These are phyloP conservation scores for Ceratocystis cubensis DNA, from an alignment of 2,329 filamentous ascomycete genomes.

Conservation along the genomic window DNA sequence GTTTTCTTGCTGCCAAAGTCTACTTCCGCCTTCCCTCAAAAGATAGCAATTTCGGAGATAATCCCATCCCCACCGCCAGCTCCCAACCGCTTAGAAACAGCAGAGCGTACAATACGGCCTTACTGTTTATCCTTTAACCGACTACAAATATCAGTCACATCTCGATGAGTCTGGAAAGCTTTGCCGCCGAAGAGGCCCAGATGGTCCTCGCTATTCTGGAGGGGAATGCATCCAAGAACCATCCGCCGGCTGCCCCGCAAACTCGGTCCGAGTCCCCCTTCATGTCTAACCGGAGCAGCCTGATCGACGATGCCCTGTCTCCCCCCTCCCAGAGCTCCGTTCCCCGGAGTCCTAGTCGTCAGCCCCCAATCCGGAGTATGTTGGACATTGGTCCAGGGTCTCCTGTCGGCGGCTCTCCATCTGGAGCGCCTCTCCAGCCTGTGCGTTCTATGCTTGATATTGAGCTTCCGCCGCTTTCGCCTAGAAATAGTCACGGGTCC, in stretches of 20 bases:
- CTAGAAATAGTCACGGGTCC: constrained; percentile 13
- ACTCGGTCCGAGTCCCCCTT: constrained; percentile 42
- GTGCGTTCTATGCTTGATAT: constrained; percentile 43
- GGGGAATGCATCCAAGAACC: constrained; percentile 23
- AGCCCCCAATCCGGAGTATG: constrained; percentile 51
- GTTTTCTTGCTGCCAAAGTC: too few species aligned
- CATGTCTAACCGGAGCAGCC: constrained; percentile 55
- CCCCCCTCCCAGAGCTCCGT: constrained; percentile 20
- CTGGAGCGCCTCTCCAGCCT: constrained; percentile 34
- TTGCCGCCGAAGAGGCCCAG: constrained; percentile 62
- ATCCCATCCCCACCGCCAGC: too few species aligned
- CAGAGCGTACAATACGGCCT: not conserved
- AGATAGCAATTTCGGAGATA: too few species aligned
- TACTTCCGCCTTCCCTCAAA: too few species aligned
- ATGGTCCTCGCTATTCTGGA: constrained; percentile 61
- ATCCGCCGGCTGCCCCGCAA: constrained; percentile 31
- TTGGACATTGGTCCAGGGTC: constrained; percentile 41
- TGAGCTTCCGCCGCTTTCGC: constrained; percentile 25
- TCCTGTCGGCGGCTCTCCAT: constrained; percentile 28
- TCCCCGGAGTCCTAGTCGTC: constrained; percentile 25
- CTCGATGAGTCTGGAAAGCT: constrained; percentile 62
- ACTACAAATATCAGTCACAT: constrained; percentile 25
- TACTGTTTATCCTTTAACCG: not conserved
- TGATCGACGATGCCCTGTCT: constrained; percentile 34
- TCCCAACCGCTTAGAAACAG: too few species aligned